Evolutionary conservation across 805 yeast genomes (phyloP), one percentile per base, ranked within the genome.

Genomic region (Suhomyces canberraensis): DNA sequence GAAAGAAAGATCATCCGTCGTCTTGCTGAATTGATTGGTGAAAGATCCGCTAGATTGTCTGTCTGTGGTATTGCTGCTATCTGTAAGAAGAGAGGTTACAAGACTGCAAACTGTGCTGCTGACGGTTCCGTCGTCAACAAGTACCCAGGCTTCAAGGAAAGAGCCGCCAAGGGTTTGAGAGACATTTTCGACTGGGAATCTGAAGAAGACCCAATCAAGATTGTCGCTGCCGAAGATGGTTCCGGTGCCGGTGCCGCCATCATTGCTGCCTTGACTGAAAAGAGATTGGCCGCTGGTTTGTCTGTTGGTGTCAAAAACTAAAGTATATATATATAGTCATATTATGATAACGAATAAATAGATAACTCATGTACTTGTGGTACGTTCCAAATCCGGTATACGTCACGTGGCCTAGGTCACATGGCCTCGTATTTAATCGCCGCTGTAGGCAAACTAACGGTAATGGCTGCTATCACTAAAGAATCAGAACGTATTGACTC

Each of bases 161-260:
- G 96, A 58, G 96, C 95, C 24, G 95, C 95, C 33, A 73, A 75
- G 57, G 96, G 86, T 40, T 75, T 91, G 59, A 79, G 81, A 64
- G 97, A 89, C 58, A 88, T 91, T 52, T 86, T 87, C 56, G 91
- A 72, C 48, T 91, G 96, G 96, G 52, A 50, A 20, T 45, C 51
- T 14, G 50, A 69, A 46, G 78, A 79, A 41, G 88, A 88, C 61
- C 98, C 98, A 47, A 81, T 93, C 56, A 66, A 74, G 46, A 79
- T 90, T 50, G 86, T 83, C 27, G 85, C 95, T 40, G 98, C 98
- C 47, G 96, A 91, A 69, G 98, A 93, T 69, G 98, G 98, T 53
- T 84, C 93, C 25, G 98, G 98, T 71, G 96, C 87, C 33, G 98
- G 98, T 60, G 98, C 98, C 39, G 98, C 98, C 35, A 77, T 91